Conservation (phyloP, 2,329 filamentous ascomycete species). For the Paecilomyces fulvus region DNA sequence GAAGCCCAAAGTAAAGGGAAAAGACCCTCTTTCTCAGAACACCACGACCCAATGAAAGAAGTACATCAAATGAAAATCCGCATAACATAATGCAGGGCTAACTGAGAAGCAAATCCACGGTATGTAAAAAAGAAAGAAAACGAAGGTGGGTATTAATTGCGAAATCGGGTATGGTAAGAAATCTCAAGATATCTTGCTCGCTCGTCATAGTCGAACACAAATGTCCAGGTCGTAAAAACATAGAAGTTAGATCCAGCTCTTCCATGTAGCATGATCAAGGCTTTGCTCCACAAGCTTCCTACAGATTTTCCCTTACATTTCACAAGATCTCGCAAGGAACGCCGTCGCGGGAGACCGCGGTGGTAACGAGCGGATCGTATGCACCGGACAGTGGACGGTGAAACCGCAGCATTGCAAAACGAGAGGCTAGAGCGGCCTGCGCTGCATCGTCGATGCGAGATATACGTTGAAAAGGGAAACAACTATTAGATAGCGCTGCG, state of each 20-base stretch:
- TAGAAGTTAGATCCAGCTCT: neutral
- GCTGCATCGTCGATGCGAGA: neutral
- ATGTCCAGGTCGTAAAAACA: neutral
- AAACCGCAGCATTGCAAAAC: neutral
- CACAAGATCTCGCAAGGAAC: neutral
- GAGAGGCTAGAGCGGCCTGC: neutral
- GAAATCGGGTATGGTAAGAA: neutral
- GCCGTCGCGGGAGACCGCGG: neutral
- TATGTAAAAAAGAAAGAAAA: neutral
- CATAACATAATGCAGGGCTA: neutral
- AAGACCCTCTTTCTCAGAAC: neutral
- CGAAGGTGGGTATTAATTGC: neutral
- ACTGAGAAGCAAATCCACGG: neutral
- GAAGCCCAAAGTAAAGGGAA: neutral
- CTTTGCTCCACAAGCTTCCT: neutral
- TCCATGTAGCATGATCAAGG: neutral
- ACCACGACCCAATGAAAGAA: neutral
- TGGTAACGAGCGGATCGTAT: neutral
- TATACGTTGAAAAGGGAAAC: neutral
- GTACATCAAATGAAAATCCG: neutral
- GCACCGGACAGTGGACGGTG: neutral
- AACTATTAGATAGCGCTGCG: neutral
- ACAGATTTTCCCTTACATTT: neutral
- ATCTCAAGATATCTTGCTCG: neutral
- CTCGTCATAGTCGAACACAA: neutral